These are phyloP conservation scores for Brasenia schreberi DNA, from an alignment of 164 flowering plant genomes.

Conservation along the genomic window DNA sequence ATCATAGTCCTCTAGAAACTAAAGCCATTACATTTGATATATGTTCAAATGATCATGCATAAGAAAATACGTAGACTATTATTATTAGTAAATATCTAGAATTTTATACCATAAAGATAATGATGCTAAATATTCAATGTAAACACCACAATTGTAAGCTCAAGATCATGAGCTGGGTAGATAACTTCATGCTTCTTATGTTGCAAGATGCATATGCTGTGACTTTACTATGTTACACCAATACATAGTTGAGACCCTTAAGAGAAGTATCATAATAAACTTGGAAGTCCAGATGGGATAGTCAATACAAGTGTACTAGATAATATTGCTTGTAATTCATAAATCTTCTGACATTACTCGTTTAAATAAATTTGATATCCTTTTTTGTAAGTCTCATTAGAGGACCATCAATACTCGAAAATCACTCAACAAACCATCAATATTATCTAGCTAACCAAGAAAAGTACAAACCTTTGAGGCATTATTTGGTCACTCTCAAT, in stretches of 20 bases:
- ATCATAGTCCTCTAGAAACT: background rate
- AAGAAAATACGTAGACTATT: background rate
- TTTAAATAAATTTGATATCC: no score
- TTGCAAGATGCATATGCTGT: background rate
- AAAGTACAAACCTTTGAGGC: no score
- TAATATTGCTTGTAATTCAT: background rate
- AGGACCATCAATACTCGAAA: no score
- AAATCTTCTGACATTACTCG: background rate
- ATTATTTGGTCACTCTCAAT: no score
- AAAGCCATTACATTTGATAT: background rate
- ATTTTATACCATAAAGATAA: conserved; percentile 1
- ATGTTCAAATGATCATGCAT: background rate
- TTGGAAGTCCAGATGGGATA: no score
- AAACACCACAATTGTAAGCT: background rate
- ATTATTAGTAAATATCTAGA: background rate
- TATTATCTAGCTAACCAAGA: no score
- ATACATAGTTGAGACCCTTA: no score
- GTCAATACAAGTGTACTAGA: background rate
- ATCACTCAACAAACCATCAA: no score
- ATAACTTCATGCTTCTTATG: background rate
- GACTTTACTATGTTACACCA: background rate
- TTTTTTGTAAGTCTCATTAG: no score
- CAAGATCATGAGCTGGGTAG: conserved; percentile 1
- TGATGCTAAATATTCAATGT: conserved; percentile 2
- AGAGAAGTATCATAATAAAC: no score